Conservation (phyloP, 2,329 filamentous ascomycete genomes). For the Penicillium sp. region DNA sequence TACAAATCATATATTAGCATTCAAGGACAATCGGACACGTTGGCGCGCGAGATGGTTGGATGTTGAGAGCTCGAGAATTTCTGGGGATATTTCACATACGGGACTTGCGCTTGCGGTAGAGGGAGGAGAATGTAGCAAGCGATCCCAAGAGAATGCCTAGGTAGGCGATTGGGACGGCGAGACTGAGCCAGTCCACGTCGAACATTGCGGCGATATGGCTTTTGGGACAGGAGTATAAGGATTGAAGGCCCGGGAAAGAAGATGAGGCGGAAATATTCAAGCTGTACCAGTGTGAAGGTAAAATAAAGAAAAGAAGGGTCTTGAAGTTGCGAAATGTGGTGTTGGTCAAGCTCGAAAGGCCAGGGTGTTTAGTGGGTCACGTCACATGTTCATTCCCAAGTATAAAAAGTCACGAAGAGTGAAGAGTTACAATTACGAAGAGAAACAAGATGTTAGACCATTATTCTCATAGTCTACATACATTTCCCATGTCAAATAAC, state of each 20-base stretch:
- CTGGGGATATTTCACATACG: conserved; percentile 51
- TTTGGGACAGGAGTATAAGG: not conserved
- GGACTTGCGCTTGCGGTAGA: conserved; percentile 91
- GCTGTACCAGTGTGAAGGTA: not conserved
- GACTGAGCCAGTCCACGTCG: conserved; percentile 70
- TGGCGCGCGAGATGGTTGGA: not conserved
- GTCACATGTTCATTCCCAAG: conserved; percentile 23
- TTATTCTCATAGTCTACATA: conserved; percentile 9
- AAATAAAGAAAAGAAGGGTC: not conserved
- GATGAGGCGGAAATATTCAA: not conserved
- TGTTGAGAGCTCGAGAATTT: not conserved
- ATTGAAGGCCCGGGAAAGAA: not conserved
- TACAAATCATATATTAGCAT: conserved; percentile 19
- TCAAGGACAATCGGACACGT: not conserved
- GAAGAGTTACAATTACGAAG: not conserved
- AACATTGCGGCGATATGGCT: conserved; percentile 43
- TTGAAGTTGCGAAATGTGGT: not conserved
- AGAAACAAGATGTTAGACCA: not conserved
- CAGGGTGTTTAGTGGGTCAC: conserved; percentile 31
- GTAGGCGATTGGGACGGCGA: conserved; percentile 85
- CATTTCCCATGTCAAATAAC: conserved; percentile 6
- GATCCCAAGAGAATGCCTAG: conserved; percentile 82
- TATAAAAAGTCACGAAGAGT: not conserved
- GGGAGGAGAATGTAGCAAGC: conserved; percentile 84
- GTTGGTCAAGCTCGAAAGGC: conserved; percentile 20